Evolutionary conservation across 306 rosid genomes (phyloP).

Genomic region (Cercis canadensis): DNA sequence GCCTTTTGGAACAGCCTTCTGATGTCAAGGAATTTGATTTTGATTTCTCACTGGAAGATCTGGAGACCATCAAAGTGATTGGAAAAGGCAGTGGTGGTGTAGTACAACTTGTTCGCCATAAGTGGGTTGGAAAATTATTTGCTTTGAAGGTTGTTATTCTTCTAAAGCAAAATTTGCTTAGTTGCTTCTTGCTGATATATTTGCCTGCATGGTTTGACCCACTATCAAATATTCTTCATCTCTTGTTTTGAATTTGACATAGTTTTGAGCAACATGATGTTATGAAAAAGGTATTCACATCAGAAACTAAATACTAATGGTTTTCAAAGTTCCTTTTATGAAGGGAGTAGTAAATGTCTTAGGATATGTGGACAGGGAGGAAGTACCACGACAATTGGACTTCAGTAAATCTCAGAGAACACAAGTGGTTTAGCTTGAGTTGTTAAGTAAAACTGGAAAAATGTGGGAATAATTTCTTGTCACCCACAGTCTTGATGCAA

Average conservation of each 20-base stretch:
- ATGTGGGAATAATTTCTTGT: too few relatives aligned
- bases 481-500: too few relatives aligned
- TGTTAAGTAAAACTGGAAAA: too few relatives aligned
- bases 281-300: not conserved
- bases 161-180: slow-evolving; percentile 10
- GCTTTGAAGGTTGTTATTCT: slow-evolving; percentile 81
- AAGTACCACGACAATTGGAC: not conserved
- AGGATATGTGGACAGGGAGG: not conserved
- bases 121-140: slow-evolving; percentile 86
- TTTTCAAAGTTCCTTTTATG: not conserved
- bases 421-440: too few relatives aligned
- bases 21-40: slow-evolving; percentile 75
- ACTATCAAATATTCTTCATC: slow-evolving; percentile 2
- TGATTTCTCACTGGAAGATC: slow-evolving; percentile 81
- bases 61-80: slow-evolving; percentile 88
- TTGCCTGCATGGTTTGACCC: slow-evolving; percentile 15
- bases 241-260: slow-evolving; percentile 10
- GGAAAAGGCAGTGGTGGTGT: slow-evolving; percentile 99
- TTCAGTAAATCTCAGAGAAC: too few relatives aligned
- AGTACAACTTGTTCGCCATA: slow-evolving; percentile 96
- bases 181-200: slow-evolving; percentile 24
- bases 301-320: not conserved
- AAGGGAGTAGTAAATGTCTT: not conserved
- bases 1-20: slow-evolving; percentile 63
- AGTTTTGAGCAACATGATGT: slow-evolving; percentile 20